Base-by-base conservation (phyloP, 192 early-diverging fungal genomes). In the Coemansia sp. region DNA sequence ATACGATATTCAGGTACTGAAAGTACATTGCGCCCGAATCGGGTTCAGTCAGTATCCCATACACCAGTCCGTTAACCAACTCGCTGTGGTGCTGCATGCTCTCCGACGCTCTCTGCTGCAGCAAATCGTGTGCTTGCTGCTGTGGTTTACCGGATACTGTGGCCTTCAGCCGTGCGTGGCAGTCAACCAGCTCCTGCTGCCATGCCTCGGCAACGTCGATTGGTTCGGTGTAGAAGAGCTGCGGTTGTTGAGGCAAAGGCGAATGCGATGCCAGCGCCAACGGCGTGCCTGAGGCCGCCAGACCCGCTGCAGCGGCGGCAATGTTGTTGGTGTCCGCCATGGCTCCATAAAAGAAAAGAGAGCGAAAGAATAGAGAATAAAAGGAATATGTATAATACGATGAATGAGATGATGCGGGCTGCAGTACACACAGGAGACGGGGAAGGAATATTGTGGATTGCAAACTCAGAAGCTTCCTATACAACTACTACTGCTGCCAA, bases 1-100 rank as follows among this genome's bases (percentile, higher is more conserved):
- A 80, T 1, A 90, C 84, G n/a, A 88, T 66, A 46, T 80, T 88
- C 40, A 92, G 76, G 1, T 78, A 73, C 41, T 87, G 86, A 61
- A 89, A 87, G 49, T 82, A 70, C 60, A 48, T 67, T 9, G 63
- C 61, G 42, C 68, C 63, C 9, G 77, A 66, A n/a, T 42, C 63
- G 26, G 81, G 67, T 32, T 85, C 77, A 4, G 84, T 88, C 6
- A 89, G 63, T 2, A 88, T 77, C 1, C 83, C 87, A 51, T 88
- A 92, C 1, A 92, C 54, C 5, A 92, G 72, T 3, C 85, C 90
- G 45, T 82, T 81, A 46, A 88, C 84, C 40, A 87, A 72, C 45
- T 82, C 79, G 21, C 58, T 41, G 41, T 87, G 87, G 46, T 67
- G 57, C 21, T 59, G 65, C 79, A 84, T 88, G 60, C 68, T 86